These are phyloP conservation scores for Alternaria brassicae DNA, from an alignment of 2,329 filamentous ascomycete species.

Conservation along the genomic window DNA sequence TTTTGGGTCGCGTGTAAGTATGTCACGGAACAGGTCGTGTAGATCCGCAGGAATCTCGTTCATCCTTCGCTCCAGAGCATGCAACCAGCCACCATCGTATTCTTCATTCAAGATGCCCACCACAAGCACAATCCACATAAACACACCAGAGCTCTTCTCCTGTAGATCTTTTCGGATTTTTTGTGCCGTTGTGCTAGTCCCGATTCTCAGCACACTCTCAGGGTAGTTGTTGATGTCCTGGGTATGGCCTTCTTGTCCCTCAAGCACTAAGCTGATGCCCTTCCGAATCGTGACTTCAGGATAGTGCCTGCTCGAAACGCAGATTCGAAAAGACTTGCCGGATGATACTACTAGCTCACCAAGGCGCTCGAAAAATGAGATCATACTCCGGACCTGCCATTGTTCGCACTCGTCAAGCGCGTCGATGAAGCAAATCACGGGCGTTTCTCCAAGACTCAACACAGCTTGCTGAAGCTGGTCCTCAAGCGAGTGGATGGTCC, in stretches of 20 bases:
- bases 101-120: constrained; percentile 56
- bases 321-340: constrained; percentile 26
- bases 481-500: constrained; percentile 21
- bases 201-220: constrained; percentile 28
- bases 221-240: constrained; percentile 48
- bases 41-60: neutral
- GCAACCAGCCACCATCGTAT: constrained; percentile 41
- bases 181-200: constrained; percentile 23
- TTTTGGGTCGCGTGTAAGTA: constrained; percentile 51
- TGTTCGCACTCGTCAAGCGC: constrained; percentile 61
- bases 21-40: neutral
- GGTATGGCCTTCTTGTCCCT: constrained; percentile 46
- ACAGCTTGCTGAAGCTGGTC: constrained; percentile 29
- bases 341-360: constrained; percentile 34
- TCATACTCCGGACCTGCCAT: constrained; percentile 53
- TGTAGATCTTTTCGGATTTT: constrained; percentile 43
- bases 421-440: constrained; percentile 47
- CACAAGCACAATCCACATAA: constrained; percentile 49
- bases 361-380: constrained; percentile 54
- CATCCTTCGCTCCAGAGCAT: neutral
- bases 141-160: constrained; percentile 53
- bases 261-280: constrained; percentile 43
- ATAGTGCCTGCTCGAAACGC: constrained; percentile 51
- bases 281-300: constrained; percentile 50
- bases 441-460: constrained; percentile 12